Evolutionary conservation across 2,329 filamentous ascomycete species (phyloP), one percentile per base, ranked within the genome.

Genomic region (Chalaropsis ovoidea): DNA sequence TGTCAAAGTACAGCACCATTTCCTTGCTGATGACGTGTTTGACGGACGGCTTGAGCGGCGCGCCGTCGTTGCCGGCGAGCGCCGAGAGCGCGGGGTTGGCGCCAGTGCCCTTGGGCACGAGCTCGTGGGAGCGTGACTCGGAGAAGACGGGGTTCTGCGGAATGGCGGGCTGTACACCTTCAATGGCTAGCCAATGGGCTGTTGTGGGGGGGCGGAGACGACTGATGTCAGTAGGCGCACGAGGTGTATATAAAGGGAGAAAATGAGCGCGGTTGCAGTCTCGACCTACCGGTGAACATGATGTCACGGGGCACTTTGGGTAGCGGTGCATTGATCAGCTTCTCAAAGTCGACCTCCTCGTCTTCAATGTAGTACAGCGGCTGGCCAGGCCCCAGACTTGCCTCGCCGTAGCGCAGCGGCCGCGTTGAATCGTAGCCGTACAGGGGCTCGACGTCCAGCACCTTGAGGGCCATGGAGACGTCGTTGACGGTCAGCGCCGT

Each of bases 321-420:
- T 70, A 99, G 77, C 3, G 94, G 90, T 69, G 91, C 91, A 77
- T 99, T 99, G 74, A 99, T 96, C 70, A 99, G 80, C 79, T 97
- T 97, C 78, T 99, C 94, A 73, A 99, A 97, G 76, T 99, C 94
- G 65, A 97, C 87, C 78, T 99, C 94, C 73, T 99, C 94, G 74
- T 99, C 94, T 73, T 99, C 94, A 45, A 99, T 88, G 74, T 99
- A 99, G 76, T 93, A 99, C 24, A 99, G 79, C 64, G 93, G 91
- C 76, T 99, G 94, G 10, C 93, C 92, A 15, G 92, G 91, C 0
- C 94, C 94, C 68, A 99, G 79, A 67, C 89, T 95, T 2, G 94
- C 94, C 76, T 99, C 94, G 63, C 94, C 94, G 73, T 95, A 99
- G 65, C 89, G 84, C 71, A 99, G 78, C 31, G 92, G 90, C 63